Evolutionary conservation across 2,329 filamentous ascomycete species (phyloP).

Genomic region (Fusarium dlaminii): DNA sequence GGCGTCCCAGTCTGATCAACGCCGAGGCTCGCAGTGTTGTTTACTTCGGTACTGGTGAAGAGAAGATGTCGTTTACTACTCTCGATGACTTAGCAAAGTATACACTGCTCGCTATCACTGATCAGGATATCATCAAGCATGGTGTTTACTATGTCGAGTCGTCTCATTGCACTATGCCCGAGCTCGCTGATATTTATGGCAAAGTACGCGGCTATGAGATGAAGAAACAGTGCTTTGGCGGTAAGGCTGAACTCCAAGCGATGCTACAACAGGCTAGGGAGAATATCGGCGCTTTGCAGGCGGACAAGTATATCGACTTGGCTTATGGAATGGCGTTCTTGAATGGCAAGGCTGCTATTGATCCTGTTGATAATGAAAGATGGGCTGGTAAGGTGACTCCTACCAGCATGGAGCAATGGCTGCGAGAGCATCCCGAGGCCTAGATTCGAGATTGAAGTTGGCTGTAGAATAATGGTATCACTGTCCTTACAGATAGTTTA

Average conservation of each 20-base stretch:
- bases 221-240: not conserved
- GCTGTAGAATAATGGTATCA: not conserved
- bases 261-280: not conserved
- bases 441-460: rapidly evolving
- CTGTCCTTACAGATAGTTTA: not conserved
- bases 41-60: not conserved
- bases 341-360: not conserved
- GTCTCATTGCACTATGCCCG: not conserved
- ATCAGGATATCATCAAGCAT: not conserved
- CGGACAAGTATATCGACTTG: conserved; percentile 5
- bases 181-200: not conserved
- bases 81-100: conserved; percentile 1
- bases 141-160: not conserved
- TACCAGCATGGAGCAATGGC: not conserved
- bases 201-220: not conserved
- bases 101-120: not conserved
- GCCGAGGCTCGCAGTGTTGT: not conserved
- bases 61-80: not conserved
- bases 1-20: not conserved
- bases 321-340: not conserved
- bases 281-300: not conserved
- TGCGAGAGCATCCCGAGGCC: not conserved
- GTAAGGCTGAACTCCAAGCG: not conserved
- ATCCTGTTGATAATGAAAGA: not conserved
- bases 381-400: not conserved